These are phyloP conservation scores for Citrus hindsii DNA, from an alignment of 345 rosid genomes.

Conservation along the genomic window DNA sequence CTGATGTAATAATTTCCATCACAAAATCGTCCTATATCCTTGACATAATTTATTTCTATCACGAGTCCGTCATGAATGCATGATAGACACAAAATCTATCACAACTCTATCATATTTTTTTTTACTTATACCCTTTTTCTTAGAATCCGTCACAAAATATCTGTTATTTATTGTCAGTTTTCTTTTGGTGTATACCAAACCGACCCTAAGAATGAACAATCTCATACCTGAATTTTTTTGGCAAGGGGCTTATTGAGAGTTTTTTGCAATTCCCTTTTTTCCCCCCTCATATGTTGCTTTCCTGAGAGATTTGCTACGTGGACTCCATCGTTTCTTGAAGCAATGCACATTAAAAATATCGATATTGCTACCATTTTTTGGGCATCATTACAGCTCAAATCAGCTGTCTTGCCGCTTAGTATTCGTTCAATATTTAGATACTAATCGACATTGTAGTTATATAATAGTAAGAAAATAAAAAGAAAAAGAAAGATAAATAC, in stretches of 20 bases:
- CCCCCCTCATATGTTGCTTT: no score
- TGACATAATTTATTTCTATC: no score
- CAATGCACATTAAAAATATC: not conserved
- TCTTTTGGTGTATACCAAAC: no score
- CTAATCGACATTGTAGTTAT: not conserved
- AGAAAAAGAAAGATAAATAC: not conserved
- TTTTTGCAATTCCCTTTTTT: not conserved
- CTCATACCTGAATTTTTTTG: no score
- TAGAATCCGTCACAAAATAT: no score
- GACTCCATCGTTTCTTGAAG: not conserved
- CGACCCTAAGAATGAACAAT: not conserved
- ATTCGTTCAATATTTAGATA: not conserved
- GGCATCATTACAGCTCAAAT: not conserved
- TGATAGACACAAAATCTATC: no score
- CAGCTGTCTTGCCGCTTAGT: not conserved
- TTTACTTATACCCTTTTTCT: no score
- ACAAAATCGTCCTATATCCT: no score
- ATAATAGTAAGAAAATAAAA: no score
- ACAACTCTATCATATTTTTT: no score
- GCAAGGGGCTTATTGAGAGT: not conserved
- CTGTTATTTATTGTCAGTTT: fast-evolving
- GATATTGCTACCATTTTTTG: not conserved
- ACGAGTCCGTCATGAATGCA: no score
- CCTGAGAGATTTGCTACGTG: not conserved
- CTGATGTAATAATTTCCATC: no score